These are phyloP conservation scores for Chlorella sorokiniana DNA, from an alignment of 139 green algal genomes.

Conservation along the genomic window DNA sequence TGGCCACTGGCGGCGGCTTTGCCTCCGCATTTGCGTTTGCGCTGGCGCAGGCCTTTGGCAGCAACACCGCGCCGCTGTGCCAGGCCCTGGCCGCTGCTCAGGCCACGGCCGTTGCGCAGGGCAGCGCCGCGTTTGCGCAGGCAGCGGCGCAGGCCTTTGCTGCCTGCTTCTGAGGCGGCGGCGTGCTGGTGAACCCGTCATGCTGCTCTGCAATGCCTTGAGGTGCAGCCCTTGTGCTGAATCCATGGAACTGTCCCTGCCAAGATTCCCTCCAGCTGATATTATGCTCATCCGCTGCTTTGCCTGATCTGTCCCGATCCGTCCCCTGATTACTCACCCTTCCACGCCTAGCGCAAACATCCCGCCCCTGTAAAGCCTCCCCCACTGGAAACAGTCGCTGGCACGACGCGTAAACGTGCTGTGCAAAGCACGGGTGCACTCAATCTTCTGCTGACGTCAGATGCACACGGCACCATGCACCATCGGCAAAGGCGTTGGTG, in stretches of 20 bases:
- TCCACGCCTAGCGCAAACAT: background rate
- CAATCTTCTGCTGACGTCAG: too few species aligned
- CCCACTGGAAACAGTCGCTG: too few species aligned
- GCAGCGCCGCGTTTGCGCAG: too few species aligned
- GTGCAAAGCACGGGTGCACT: too few species aligned
- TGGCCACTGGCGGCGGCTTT: slow-evolving; percentile 6
- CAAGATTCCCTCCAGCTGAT: background rate
- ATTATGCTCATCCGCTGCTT: background rate
- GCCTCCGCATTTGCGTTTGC: background rate
- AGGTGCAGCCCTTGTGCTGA: background rate
- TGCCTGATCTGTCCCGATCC: background rate
- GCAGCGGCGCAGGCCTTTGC: background rate
- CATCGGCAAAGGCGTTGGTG: too few species aligned
- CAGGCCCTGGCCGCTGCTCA: background rate
- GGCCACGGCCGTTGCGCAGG: background rate
- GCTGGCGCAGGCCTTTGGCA: background rate
- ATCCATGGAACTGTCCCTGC: background rate
- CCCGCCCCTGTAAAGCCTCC: too few species aligned
- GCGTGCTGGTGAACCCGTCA: background rate
- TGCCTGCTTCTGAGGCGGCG: background rate
- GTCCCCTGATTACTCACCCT: background rate
- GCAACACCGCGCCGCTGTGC: background rate
- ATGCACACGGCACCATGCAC: too few species aligned
- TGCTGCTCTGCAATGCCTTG: background rate
- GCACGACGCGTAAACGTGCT: too few species aligned